These are phyloP conservation scores for Taiozyma sp. DNA, from an alignment of 1,139 yeast genomes.

Conservation along the genomic window DNA sequence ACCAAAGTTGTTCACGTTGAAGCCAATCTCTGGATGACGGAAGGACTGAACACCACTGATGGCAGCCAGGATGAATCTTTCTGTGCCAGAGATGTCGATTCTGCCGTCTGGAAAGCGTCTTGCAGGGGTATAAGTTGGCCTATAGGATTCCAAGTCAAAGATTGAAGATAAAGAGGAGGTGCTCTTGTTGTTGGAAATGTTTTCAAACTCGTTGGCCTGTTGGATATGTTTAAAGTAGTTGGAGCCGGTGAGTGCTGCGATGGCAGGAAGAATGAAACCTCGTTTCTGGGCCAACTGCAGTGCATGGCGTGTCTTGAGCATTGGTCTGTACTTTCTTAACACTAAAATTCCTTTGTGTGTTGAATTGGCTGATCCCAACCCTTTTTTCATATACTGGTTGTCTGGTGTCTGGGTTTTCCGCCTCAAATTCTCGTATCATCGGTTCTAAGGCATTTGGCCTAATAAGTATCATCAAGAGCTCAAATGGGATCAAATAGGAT, in stretches of 20 bases:
- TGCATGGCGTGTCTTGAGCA: background rate
- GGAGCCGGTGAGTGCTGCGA: slow-evolving; percentile 18
- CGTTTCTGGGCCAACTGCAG: slow-evolving; percentile 1
- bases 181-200: background rate
- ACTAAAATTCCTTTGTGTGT: no score
- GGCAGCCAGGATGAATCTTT: slow-evolving; percentile 56
- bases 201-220: slow-evolving; percentile 19
- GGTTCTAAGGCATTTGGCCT: no score
- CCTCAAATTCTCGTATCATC: no score
- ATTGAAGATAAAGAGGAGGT: background rate
- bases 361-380: no score
- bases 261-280: slow-evolving; percentile 13
- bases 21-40: slow-evolving; percentile 64
- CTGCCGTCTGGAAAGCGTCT: slow-evolving; percentile 42
- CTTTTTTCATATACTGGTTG: no score
- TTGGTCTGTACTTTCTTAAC: background rate
- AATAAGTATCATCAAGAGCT: no score
- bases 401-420: no score
- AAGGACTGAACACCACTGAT: slow-evolving; percentile 84
- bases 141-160: background rate
- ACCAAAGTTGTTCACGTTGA: slow-evolving; percentile 81
- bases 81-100: slow-evolving; percentile 64
- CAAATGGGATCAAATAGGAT: no score
- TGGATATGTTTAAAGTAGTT: slow-evolving; percentile 15
- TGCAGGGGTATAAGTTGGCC: background rate